These are phyloP conservation scores for Coniochaeta hoffmannii DNA, from an alignment of 2,329 filamentous ascomycete species.

Conservation along the genomic window DNA sequence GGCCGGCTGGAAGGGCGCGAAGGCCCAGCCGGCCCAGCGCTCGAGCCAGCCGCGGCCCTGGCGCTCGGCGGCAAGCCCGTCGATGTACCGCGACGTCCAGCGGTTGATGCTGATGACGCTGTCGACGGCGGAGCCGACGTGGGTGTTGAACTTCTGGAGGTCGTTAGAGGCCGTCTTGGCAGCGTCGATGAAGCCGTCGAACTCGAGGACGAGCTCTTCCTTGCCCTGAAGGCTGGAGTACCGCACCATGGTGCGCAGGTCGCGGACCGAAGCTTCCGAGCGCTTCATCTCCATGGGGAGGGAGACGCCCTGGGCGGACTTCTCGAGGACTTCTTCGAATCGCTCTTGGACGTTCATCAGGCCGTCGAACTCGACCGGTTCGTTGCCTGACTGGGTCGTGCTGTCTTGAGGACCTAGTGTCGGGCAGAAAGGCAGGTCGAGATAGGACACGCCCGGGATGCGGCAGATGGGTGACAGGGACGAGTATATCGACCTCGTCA, in stretches of 20 bases:
- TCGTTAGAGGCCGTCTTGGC: slow-evolving; percentile 57
- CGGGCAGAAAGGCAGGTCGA: slow-evolving; percentile 59
- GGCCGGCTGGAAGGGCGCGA: slow-evolving; percentile 57
- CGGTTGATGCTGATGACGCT: slow-evolving; percentile 67
- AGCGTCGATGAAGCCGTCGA: slow-evolving; percentile 67
- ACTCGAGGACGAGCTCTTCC: slow-evolving; percentile 66
- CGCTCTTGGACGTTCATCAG: slow-evolving; percentile 68
- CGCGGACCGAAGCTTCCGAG: slow-evolving; percentile 65
- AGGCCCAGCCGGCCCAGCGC: slow-evolving; percentile 34
- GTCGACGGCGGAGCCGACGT: slow-evolving; percentile 67
- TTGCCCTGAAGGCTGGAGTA: slow-evolving; percentile 61
- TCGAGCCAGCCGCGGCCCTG: slow-evolving; percentile 23
- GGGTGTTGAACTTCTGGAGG: slow-evolving; percentile 68
- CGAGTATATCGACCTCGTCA: slow-evolving; percentile 51
- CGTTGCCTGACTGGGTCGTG: slow-evolving; percentile 11
- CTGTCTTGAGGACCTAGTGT: slow-evolving; percentile 9
- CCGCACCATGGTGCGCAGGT: slow-evolving; percentile 64
- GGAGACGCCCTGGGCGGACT: slow-evolving; percentile 55
- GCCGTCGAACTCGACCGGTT: slow-evolving; percentile 60
- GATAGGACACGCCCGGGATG: slow-evolving; percentile 55
- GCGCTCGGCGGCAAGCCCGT: slow-evolving; percentile 42
- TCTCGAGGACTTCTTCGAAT: slow-evolving; percentile 68
- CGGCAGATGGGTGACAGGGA: slow-evolving; percentile 64
- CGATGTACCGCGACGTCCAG: slow-evolving; percentile 65
- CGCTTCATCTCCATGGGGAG: slow-evolving; percentile 75